Conservation (phyloP, 192 early-diverging fungal genomes). For the Geranomyces variabilis region DNA sequence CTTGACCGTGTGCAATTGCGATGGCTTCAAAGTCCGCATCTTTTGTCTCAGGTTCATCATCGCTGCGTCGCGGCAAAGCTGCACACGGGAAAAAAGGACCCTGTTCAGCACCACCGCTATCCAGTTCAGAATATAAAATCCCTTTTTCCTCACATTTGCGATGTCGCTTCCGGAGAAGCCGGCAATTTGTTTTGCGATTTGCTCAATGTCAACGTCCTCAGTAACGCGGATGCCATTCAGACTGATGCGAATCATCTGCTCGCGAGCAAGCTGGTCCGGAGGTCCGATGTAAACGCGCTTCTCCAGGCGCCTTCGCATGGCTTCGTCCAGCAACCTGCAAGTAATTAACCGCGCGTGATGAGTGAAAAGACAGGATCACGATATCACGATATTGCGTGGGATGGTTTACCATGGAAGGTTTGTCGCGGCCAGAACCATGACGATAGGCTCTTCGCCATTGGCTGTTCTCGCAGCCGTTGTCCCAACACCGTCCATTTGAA, state of each 20-base stretch:
- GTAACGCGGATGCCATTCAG: slow-evolving; percentile 46
- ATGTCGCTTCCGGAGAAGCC: slow-evolving; percentile 62
- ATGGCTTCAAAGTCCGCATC: slow-evolving; percentile 52
- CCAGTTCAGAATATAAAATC: background rate
- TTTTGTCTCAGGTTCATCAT: slow-evolving; percentile 59
- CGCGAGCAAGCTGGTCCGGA: slow-evolving; percentile 49
- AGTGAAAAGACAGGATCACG: too few relatives aligned
- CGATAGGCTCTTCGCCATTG: slow-evolving; percentile 47
- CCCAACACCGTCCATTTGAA: slow-evolving; percentile 65
- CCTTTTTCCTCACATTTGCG: slow-evolving; percentile 47
- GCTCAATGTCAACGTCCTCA: slow-evolving; percentile 46
- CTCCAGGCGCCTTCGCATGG: slow-evolving; percentile 54
- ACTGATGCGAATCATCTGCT: slow-evolving; percentile 51
- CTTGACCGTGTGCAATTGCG: slow-evolving; percentile 49
- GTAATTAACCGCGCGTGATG: too few relatives aligned
- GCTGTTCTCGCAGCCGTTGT: background rate
- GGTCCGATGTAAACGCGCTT: slow-evolving; percentile 63
- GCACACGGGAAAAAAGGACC: background rate
- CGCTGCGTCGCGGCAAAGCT: slow-evolving; percentile 55
- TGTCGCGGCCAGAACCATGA: slow-evolving; percentile 63
- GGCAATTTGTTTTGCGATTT: slow-evolving; percentile 49
- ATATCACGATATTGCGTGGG: too few relatives aligned
- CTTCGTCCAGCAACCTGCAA: slow-evolving; percentile 53
- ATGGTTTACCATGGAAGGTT: slow-evolving; percentile 62
- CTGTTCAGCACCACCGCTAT: too few relatives aligned